Evolutionary conservation across 164 flowering plant species (phyloP).

Genomic region (Platanus orientalis): DNA sequence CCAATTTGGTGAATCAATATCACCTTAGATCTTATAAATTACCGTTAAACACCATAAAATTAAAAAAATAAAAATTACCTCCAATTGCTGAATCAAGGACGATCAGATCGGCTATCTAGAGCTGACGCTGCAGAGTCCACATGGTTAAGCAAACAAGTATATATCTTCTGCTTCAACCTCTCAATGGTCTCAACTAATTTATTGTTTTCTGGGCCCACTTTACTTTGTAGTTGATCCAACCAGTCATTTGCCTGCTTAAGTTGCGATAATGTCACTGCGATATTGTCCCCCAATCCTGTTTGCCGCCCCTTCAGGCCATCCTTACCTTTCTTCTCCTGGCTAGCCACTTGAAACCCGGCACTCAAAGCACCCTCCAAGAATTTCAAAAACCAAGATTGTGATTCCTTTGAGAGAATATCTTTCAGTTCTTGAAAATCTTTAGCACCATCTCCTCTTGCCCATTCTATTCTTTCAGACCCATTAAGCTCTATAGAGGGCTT

Average conservation of each 20-base stretch:
- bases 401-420: conserved; percentile 43
- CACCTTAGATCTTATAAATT: not conserved
- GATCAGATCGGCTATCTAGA: conserved; percentile 47
- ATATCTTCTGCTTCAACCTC: conserved; percentile 65
- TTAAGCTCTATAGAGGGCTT: conserved; percentile 35
- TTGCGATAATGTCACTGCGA: conserved; percentile 66
- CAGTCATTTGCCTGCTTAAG: conserved; percentile 82
- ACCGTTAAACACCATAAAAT: not conserved
- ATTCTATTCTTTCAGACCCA: conserved; percentile 54
- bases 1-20: too few species aligned
- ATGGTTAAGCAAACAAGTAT: conserved; percentile 68
- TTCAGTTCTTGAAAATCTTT: conserved; percentile 50
- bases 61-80: not conserved
- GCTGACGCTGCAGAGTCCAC: conserved; percentile 81
- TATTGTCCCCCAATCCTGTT: conserved; percentile 51
- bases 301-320: conserved; percentile 18
- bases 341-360: conserved; percentile 35
- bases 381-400: conserved; percentile 67
- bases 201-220: conserved; percentile 27
- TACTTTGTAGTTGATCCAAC: conserved; percentile 48
- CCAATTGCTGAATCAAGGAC: conserved; percentile 17
- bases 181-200: conserved; percentile 40
- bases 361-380: conserved; percentile 68
- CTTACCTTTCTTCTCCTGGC: conserved; percentile 42
- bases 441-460: conserved; percentile 60